These are phyloP conservation scores for Tuber melanosporum DNA, from an alignment of 495 filamentous ascomycete species.

Conservation along the genomic window DNA sequence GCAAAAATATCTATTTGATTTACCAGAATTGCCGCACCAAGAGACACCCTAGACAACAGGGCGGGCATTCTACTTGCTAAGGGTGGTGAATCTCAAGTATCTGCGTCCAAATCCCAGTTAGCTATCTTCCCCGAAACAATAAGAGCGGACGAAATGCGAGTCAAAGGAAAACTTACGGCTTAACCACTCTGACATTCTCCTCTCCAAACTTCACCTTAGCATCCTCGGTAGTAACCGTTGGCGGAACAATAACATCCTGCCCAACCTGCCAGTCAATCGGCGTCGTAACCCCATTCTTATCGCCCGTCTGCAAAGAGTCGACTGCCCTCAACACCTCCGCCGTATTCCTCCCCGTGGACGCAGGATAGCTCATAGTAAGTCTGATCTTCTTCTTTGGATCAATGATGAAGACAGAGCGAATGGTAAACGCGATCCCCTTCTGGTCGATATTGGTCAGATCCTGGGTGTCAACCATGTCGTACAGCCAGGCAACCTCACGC, in stretches of 20 bases:
- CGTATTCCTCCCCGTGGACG: constrained; percentile 59
- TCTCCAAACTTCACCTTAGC: constrained; percentile 63
- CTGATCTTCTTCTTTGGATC: constrained; percentile 64
- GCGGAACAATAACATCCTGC: constrained; percentile 63
- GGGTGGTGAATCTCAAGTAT: constrained; percentile 43
- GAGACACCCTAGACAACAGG: background rate
- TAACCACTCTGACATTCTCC: constrained; percentile 53
- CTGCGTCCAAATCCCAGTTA: constrained; percentile 14
- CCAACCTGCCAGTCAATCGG: constrained; percentile 61
- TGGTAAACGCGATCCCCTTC: constrained; percentile 54
- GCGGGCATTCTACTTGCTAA: constrained; percentile 30
- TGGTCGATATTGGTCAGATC: constrained; percentile 17
- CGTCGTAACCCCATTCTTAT: constrained; percentile 57
- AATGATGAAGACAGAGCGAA: constrained; percentile 64
- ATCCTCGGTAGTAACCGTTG: constrained; percentile 56
- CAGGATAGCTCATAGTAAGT: constrained; percentile 60
- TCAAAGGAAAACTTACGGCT: constrained; percentile 48
- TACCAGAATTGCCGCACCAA: background rate
- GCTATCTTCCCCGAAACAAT: background rate
- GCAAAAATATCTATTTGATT: background rate
- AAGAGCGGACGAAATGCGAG: background rate
- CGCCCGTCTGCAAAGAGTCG: constrained; percentile 59
- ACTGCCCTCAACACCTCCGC: constrained; percentile 60
- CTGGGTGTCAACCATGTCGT: constrained; percentile 59
- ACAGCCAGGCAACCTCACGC: constrained; percentile 58